Conservation (phyloP, 228 moss, liverwort and hornwort species). For the Sphagnum fallax region DNA sequence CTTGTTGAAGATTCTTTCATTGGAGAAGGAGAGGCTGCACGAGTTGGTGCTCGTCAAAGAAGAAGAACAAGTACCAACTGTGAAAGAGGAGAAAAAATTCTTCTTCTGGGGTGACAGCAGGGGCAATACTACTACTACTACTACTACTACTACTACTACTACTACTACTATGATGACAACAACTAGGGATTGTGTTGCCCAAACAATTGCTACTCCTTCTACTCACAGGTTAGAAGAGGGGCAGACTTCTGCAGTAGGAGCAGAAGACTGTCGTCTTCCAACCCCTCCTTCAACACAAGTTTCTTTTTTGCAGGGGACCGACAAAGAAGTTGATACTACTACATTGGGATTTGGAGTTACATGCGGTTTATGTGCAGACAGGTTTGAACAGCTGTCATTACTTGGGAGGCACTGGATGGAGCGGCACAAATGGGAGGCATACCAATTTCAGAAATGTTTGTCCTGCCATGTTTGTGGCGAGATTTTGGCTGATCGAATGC, state of each 20-base stretch:
- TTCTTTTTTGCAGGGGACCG: too few relatives aligned
- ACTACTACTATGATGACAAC: too few relatives aligned
- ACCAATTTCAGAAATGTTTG: slow-evolving; percentile 62
- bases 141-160: neutral
- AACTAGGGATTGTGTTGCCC: too few relatives aligned
- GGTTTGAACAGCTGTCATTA: slow-evolving; percentile 32
- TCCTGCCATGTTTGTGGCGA: slow-evolving; percentile 66
- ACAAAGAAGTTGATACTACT: too few relatives aligned
- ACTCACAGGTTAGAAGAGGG: too few relatives aligned
- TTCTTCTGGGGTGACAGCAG: neutral
- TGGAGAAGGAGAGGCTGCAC: slow-evolving; percentile 64
- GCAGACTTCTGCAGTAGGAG: too few relatives aligned
- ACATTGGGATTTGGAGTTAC: slow-evolving; percentile 9
- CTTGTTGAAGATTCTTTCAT: slow-evolving; percentile 55
- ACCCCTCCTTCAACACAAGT: too few relatives aligned
- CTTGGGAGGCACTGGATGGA: slow-evolving; percentile 84
- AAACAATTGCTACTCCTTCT: too few relatives aligned
- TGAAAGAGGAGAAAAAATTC: neutral
- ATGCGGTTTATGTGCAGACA: slow-evolving; percentile 69
- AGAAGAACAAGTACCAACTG: slow-evolving; percentile 2
- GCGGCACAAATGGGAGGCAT: slow-evolving; percentile 56
- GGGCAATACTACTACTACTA: neutral
- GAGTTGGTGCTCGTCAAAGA: slow-evolving; percentile 40
- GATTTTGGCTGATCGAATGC: slow-evolving; percentile 47
- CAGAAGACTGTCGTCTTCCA: neutral